Percentiles rank a stretch among this genome's conserved stretches.
Conservation (phyloP, 2,329 filamentous ascomycete species). For the Sclerotinia glacialis region DNA sequence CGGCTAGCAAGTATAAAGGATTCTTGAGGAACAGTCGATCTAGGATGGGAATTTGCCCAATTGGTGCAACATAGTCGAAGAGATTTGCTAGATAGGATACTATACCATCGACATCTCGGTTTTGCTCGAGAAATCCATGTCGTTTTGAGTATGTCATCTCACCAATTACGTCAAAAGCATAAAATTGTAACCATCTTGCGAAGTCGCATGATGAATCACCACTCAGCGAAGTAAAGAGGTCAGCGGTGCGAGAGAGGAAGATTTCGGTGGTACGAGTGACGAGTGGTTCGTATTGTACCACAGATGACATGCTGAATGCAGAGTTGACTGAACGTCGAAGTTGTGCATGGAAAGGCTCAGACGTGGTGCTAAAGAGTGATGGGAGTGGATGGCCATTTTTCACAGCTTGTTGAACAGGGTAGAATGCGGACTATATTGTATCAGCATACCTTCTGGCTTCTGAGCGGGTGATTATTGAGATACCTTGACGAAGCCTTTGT, state of each 20-base stretch:
- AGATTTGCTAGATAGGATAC: slow-evolving; percentile 61
- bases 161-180: slow-evolving; percentile 79
- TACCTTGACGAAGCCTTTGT: slow-evolving; percentile 78
- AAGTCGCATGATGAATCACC: slow-evolving; percentile 53
- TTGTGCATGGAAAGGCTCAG: slow-evolving; percentile 72
- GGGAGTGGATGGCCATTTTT: slow-evolving; percentile 64
- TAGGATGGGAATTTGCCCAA: slow-evolving; percentile 71
- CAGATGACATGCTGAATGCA: slow-evolving; percentile 73
- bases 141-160: slow-evolving; percentile 74
- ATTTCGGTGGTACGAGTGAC: slow-evolving; percentile 72
- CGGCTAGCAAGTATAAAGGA: slow-evolving; percentile 65
- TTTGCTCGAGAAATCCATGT: slow-evolving; percentile 71
- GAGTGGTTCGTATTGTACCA: slow-evolving; percentile 77
- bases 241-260: slow-evolving; percentile 63
- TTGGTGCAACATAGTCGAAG: slow-evolving; percentile 69
- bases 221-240: slow-evolving; percentile 46
- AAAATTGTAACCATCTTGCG: slow-evolving; percentile 72
- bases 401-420: slow-evolving; percentile 73
- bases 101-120: slow-evolving; percentile 73
- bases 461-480: slow-evolving; percentile 8
- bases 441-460: not conserved
- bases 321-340: slow-evolving; percentile 73
- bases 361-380: slow-evolving; percentile 73
- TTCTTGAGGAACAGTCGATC: slow-evolving; percentile 73
- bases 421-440: slow-evolving; percentile 66